phyloP scores from a whole-genome alignment of 208 protist genomes.

The Acanthamoeba lenticulata region DNA sequence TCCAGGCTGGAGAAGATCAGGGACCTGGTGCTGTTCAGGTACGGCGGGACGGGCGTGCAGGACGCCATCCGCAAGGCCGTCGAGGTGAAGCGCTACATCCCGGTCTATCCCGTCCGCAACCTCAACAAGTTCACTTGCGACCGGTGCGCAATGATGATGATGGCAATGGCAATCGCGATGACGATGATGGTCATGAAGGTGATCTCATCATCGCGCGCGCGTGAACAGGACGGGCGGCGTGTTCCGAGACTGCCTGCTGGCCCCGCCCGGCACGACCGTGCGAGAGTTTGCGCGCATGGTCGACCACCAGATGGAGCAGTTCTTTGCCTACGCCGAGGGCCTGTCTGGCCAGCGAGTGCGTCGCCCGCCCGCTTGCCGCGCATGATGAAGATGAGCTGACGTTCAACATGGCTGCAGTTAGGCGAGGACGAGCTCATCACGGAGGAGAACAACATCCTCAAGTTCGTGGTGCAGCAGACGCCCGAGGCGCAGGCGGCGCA shows the following conservation, averaged over 20 bases:
- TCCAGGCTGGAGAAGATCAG: conserved; percentile 76
- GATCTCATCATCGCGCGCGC: background rate
- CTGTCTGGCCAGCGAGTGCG: conserved; percentile 74
- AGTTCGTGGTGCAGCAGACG: conserved; percentile 68
- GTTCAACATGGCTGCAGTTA: background rate
- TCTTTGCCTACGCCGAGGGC: conserved; percentile 78
- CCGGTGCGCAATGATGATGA: background rate
- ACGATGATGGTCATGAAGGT: background rate
- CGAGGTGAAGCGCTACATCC: conserved; percentile 69
- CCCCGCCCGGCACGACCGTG: conserved; percentile 72
- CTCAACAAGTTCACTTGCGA: conserved; percentile 73
- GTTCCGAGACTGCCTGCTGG: conserved; percentile 78
- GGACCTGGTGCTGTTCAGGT: conserved; percentile 81
- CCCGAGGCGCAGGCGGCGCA: background rate
- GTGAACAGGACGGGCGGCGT: conserved; percentile 34
- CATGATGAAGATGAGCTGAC: background rate
- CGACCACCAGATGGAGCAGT: conserved; percentile 76
- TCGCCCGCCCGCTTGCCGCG: background rate
- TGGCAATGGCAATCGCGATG: too few relatives aligned
- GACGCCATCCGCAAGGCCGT: conserved; percentile 75
- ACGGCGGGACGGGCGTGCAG: conserved; percentile 77
- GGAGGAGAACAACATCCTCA: conserved; percentile 79
- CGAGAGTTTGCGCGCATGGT: conserved; percentile 77
- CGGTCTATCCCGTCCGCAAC: conserved; percentile 78
- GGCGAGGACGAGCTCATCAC: conserved; percentile 77